These are phyloP conservation scores for Chlorella sp. DNA, from an alignment of 139 green algal genomes.

Conservation along the genomic window DNA sequence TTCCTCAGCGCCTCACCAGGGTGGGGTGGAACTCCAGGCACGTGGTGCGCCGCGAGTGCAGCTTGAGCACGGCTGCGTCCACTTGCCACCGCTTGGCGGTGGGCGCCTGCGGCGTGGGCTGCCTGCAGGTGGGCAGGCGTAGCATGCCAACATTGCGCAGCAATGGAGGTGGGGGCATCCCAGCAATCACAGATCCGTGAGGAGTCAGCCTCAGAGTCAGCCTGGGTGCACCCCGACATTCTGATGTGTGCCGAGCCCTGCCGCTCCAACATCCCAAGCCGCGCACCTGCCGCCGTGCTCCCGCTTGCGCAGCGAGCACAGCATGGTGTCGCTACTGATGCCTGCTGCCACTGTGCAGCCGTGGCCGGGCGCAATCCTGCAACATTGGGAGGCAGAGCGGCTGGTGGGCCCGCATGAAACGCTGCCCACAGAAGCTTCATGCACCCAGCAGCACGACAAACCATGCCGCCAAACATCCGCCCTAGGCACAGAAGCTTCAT, in stretches of 20 bases:
- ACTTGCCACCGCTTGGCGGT: slow-evolving; percentile 58
- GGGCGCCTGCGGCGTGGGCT: neutral
- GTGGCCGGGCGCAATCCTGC: slow-evolving; percentile 52
- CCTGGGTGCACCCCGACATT: too few relatives aligned
- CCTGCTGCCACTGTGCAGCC: slow-evolving; percentile 40
- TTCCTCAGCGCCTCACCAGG: neutral
- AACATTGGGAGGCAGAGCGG: neutral
- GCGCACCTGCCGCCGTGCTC: slow-evolving; percentile 45
- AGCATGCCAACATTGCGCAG: too few relatives aligned
- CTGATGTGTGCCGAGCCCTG: too few relatives aligned
- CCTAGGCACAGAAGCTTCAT: too few relatives aligned
- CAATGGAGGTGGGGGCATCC: too few relatives aligned
- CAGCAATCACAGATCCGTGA: too few relatives aligned
- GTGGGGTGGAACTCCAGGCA: slow-evolving; percentile 84
- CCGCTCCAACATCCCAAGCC: too few relatives aligned
- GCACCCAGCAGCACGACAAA: too few relatives aligned
- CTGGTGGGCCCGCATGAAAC: too few relatives aligned
- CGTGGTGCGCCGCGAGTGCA: slow-evolving; percentile 77
- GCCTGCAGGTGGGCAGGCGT: neutral
- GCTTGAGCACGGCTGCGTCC: slow-evolving; percentile 82
- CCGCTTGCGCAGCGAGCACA: slow-evolving; percentile 43
- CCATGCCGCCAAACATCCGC: too few relatives aligned
- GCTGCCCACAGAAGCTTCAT: too few relatives aligned
- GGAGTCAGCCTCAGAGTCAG: too few relatives aligned
- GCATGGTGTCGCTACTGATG: slow-evolving; percentile 27